Percentiles rank a stretch among this genome's conserved stretches.
These are phyloP conservation scores for Pittosporum tobira DNA, from an alignment of 129 eudicot species.

Conservation along the genomic window DNA sequence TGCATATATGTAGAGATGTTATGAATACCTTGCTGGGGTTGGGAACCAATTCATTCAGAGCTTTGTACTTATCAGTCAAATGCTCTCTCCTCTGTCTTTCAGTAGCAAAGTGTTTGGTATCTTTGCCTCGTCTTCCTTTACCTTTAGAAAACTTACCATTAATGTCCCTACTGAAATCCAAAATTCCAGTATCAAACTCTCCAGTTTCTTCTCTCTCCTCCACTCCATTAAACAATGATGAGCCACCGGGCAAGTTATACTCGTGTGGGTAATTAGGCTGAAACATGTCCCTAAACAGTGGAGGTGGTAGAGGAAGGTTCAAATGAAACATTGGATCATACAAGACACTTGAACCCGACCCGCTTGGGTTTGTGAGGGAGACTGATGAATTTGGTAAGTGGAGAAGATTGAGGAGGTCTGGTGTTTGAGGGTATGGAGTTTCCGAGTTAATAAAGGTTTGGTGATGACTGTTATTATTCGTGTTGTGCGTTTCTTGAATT, in stretches of 20 bases:
- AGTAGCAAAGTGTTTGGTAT: constrained; percentile 36
- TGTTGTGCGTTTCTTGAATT: constrained; percentile 21
- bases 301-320: constrained; percentile 39
- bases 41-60: constrained; percentile 31
- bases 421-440: constrained; percentile 39
- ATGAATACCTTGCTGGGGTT: constrained; percentile 39
- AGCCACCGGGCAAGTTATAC: neutral
- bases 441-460: constrained; percentile 14
- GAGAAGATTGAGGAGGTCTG: constrained; percentile 58
- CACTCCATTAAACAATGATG: constrained; percentile 27
- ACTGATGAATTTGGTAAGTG: constrained; percentile 53
- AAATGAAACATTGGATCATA: constrained; percentile 13
- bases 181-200: constrained; percentile 30
- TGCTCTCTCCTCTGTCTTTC: constrained; percentile 44
- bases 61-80: constrained; percentile 30
- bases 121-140: constrained; percentile 24
- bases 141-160: constrained; percentile 12
- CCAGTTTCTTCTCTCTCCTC: constrained; percentile 23
- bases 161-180: constrained; percentile 28
- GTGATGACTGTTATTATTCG: constrained; percentile 8
- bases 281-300: constrained; percentile 36
- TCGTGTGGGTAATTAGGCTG: constrained; percentile 17
- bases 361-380: constrained; percentile 26
- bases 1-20: too few species aligned
- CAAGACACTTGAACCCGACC: neutral